Evolutionary conservation across 2,329 filamentous ascomycete species (phyloP).

Genomic region (Fusarium sp.): DNA sequence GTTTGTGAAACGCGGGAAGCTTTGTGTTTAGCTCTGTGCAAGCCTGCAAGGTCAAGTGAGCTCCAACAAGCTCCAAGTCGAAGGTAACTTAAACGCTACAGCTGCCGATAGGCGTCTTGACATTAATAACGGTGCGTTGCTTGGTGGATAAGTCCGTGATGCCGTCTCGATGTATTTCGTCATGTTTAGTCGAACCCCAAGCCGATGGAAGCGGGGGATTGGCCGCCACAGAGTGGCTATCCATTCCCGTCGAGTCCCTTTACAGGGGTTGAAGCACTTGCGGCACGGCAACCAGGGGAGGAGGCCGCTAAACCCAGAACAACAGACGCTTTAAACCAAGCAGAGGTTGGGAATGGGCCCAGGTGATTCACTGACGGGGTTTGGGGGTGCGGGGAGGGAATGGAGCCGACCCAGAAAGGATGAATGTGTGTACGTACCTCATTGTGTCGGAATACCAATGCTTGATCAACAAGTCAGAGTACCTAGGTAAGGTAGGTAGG

Average conservation of each 20-base stretch:
- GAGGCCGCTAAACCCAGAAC: slow-evolving; percentile 31
- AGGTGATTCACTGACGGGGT: slow-evolving; percentile 32
- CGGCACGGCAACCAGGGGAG: slow-evolving; percentile 34
- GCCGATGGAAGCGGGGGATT: slow-evolving; percentile 39
- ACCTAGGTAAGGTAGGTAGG: not conserved
- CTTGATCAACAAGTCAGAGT: not conserved
- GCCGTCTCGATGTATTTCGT: slow-evolving; percentile 9
- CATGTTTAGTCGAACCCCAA: slow-evolving; percentile 15
- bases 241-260: slow-evolving; percentile 28
- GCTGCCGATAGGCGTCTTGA: slow-evolving; percentile 13
- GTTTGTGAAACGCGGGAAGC: slow-evolving; percentile 33
- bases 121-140: slow-evolving; percentile 12
- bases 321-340: slow-evolving; percentile 22
- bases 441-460: slow-evolving; percentile 15
- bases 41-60: slow-evolving; percentile 32
- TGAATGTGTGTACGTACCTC: slow-evolving; percentile 35
- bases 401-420: slow-evolving; percentile 11
- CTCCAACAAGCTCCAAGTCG: slow-evolving; percentile 27
- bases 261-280: slow-evolving; percentile 35
- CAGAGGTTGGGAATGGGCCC: slow-evolving; percentile 29
- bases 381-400: slow-evolving; percentile 35
- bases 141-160: accelerated
- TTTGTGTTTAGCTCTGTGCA: slow-evolving; percentile 36
- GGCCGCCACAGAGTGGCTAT: slow-evolving; percentile 13
- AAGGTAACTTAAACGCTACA: slow-evolving; percentile 1